A percentile compares a stretch with the other conserved stretches of the same genome.
Evolutionary conservation across 176 grass and related monocot species (phyloP).

Genomic region (Microstegium vimineum): DNA sequence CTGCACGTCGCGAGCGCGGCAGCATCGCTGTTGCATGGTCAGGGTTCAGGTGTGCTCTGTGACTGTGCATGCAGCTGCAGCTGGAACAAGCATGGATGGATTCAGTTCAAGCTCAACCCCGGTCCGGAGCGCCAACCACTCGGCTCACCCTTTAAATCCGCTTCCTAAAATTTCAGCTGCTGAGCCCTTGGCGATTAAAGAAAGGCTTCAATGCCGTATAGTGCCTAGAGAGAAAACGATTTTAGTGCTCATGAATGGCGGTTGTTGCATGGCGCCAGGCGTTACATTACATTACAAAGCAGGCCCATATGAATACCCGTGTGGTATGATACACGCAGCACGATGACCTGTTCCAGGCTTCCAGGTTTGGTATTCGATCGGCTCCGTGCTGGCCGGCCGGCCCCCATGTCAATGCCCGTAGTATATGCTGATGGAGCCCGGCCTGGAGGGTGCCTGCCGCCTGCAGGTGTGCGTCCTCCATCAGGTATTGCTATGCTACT

Average conservation of each 20-base stretch:
- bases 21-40: no score
- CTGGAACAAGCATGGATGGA: not conserved
- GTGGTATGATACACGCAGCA: no score
- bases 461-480: not conserved
- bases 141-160: not conserved
- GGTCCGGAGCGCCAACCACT: not conserved
- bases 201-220: conserved; percentile 28
- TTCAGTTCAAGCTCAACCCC: no score
- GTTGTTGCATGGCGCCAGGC: conserved; percentile 38
- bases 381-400: no score
- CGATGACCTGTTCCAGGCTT: conserved; percentile 17
- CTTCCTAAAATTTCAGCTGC: conserved; percentile 31
- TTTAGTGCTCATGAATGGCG: conserved; percentile 41
- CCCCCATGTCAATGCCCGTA: not conserved
- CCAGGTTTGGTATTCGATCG: not conserved
- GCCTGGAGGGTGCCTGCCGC: not conserved
- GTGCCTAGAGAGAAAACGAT: conserved; percentile 38
- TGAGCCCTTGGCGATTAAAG: conserved; percentile 14
- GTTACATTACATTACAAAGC: not conserved
- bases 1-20: not conserved
- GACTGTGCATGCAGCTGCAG: no score
- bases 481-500: not conserved
- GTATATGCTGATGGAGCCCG: not conserved
- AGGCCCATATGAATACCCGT: not conserved
- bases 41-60: not conserved